Percentiles rank a stretch among this genome's conserved stretches.
phyloP scores from a whole-genome alignment of 805 yeast species.

The Kuraishia cidri region DNA sequence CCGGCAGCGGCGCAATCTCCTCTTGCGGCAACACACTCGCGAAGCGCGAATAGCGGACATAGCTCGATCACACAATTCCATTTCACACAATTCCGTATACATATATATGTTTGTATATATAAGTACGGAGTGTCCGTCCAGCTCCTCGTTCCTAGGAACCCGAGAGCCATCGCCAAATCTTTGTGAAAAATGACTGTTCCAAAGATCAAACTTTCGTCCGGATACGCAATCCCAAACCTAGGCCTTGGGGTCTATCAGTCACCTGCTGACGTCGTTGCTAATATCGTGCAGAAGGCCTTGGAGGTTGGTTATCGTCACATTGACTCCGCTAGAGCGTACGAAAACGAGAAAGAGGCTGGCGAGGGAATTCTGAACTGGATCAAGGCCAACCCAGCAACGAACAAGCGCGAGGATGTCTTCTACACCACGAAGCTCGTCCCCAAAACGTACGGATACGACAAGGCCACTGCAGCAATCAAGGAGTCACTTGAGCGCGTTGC shows the following conservation, averaged over 20 bases:
- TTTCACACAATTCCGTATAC: too few relatives aligned
- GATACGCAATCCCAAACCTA: constrained; percentile 39
- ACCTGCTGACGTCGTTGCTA: constrained; percentile 22
- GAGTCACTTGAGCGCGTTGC: constrained; percentile 28
- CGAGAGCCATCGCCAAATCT: too few relatives aligned
- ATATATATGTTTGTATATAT: too few relatives aligned
- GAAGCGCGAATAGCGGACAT: too few relatives aligned
- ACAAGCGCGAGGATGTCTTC: constrained; percentile 26
- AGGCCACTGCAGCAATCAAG: constrained; percentile 31
- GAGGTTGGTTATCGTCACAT: constrained; percentile 59
- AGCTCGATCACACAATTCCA: too few relatives aligned
- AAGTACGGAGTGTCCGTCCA: too few relatives aligned
- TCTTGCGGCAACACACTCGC: too few relatives aligned
- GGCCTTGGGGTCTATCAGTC: constrained; percentile 44
- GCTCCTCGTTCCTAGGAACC: too few relatives aligned
- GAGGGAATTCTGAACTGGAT: constrained; percentile 46
- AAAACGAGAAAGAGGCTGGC: constrained; percentile 50
- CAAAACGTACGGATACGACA: constrained; percentile 21
- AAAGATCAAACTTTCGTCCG: constrained; percentile 33
- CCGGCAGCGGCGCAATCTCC: too few relatives aligned
- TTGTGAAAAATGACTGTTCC: constrained; percentile 8
- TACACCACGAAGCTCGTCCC: constrained; percentile 27
- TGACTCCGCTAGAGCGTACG: constrained; percentile 56
- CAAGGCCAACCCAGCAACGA: constrained; percentile 29
- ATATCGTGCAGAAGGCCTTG: constrained; percentile 46